Evolutionary conservation across 1,284 basidiomycete genomes (phyloP).

Genomic region (Dichomitus squalens): DNA sequence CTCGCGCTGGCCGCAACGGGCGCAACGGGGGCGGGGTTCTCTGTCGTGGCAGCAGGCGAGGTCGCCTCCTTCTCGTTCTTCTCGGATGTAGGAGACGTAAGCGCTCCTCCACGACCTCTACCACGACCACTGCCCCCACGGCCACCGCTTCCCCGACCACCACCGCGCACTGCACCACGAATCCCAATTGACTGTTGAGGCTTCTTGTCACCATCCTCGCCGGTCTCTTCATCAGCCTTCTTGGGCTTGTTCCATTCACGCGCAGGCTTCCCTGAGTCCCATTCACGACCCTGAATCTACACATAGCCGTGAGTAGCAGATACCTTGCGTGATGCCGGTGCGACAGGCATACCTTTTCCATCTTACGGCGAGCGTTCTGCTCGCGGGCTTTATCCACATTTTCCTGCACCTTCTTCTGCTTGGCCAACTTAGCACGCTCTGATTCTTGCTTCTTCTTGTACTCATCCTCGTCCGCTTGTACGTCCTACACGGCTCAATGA

Average conservation of each 20-base stretch:
- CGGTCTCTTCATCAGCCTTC: constrained; percentile 19
- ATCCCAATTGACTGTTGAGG: constrained; percentile 27
- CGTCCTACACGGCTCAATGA: constrained; percentile 49
- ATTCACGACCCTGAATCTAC: constrained; percentile 67
- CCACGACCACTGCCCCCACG: constrained; percentile 12
- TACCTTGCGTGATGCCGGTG: too few species aligned
- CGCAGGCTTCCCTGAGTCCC: constrained; percentile 75
- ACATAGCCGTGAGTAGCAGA: not conserved
- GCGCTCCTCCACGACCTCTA: constrained; percentile 27
- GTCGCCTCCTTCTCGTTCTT: constrained; percentile 16
- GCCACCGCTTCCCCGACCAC: constrained; percentile 29
- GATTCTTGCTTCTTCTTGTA: constrained; percentile 67
- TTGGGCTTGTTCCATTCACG: constrained; percentile 43
- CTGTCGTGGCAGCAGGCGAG: constrained; percentile 2
- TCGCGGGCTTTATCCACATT: constrained; percentile 68
- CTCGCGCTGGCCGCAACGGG: constrained; percentile 18
- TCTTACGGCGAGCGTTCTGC: constrained; percentile 74
- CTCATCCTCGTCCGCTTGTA: constrained; percentile 77
- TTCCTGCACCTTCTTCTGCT: constrained; percentile 65
- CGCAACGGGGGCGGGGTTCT: constrained; percentile 7
- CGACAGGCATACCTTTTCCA: constrained; percentile 57
- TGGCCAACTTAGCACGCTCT: constrained; percentile 56
- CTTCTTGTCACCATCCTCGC: constrained; percentile 20
- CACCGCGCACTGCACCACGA: constrained; percentile 31
- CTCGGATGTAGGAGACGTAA: constrained; percentile 16